Evolutionary conservation across 129 eudicot species (phyloP).

Genomic region (Cynara cardunculus): DNA sequence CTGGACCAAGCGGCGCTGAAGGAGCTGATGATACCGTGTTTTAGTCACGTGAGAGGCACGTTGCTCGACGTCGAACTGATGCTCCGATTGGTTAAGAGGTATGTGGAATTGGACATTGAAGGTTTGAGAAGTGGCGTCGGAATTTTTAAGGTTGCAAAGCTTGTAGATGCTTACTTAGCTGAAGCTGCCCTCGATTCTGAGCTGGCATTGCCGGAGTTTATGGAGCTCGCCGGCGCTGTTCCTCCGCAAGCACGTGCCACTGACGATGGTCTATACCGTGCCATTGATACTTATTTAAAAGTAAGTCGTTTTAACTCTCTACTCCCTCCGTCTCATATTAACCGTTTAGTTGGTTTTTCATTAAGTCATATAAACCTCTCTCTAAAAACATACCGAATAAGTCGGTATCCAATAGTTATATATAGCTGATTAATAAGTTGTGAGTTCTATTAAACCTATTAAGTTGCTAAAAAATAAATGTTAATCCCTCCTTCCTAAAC

Average conservation of each 20-base stretch:
- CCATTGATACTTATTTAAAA: slow-evolving; percentile 83
- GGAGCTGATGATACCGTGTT: slow-evolving; percentile 82
- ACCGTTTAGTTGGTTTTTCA: too few species aligned
- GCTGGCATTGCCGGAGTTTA: slow-evolving; percentile 46
- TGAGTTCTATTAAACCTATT: too few species aligned
- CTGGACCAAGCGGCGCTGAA: slow-evolving; percentile 67
- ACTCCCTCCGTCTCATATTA: too few species aligned
- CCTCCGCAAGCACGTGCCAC: slow-evolving; percentile 64
- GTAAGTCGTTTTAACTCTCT: slow-evolving; percentile 31
- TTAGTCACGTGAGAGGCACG: slow-evolving; percentile 58
- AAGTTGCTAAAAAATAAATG: too few species aligned
- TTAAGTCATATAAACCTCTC: too few species aligned
- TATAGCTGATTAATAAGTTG: too few species aligned
- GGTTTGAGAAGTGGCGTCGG: slow-evolving; percentile 50
- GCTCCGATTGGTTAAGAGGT: slow-evolving; percentile 50
- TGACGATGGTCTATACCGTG: slow-evolving; percentile 83
- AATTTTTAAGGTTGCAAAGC: slow-evolving; percentile 66
- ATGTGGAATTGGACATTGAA: slow-evolving; percentile 44
- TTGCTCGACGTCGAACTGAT: slow-evolving; percentile 60
- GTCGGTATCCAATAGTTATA: too few species aligned
- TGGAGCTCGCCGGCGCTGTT: slow-evolving; percentile 62
- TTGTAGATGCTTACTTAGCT: slow-evolving; percentile 70
- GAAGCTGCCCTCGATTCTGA: slow-evolving; percentile 73
- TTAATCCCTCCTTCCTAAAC: too few species aligned
- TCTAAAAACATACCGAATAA: too few species aligned